Evolutionary conservation across 2,329 filamentous ascomycete species (phyloP).

Genomic region (Cytospora mali): DNA sequence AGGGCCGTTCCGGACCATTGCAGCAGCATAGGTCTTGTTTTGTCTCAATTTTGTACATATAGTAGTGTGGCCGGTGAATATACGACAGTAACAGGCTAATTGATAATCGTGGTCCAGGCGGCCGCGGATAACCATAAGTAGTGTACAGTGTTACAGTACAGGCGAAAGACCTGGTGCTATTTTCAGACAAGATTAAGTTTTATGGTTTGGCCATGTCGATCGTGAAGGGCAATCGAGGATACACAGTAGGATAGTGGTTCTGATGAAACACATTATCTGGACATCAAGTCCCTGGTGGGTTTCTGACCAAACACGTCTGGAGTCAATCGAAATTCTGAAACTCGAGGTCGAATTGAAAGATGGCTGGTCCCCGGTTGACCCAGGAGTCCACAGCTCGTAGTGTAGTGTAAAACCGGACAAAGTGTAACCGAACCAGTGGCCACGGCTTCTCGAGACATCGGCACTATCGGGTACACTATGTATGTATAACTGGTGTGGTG

Average conservation of each 20-base stretch:
- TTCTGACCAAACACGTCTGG: constrained; percentile 23
- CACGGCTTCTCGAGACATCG: neutral
- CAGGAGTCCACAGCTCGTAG: no score
- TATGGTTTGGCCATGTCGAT: neutral
- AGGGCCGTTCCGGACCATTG: no score
- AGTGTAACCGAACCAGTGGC: neutral
- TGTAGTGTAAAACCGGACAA: neutral
- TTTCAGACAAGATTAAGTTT: neutral
- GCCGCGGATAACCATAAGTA: no score
- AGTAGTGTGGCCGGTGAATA: no score
- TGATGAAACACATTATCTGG: neutral
- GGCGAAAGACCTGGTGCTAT: neutral
- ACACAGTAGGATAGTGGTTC: no score
- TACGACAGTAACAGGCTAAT: no score
- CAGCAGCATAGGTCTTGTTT: no score
- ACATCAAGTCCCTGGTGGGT: neutral
- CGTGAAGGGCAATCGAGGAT: neutral
- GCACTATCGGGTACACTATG: neutral
- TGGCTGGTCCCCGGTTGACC: constrained; percentile 4
- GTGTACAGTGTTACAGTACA: neutral
- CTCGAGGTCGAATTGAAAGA: constrained; percentile 4
- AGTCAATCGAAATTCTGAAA: constrained; percentile 19
- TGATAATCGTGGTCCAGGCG: no score
- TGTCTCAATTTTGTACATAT: no score
- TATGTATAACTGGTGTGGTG: neutral